Evolutionary conservation across 768 basidiomycete genomes (phyloP), one percentile per base, ranked within the genome.

Genomic region (Pleurotus tuoliensis): DNA sequence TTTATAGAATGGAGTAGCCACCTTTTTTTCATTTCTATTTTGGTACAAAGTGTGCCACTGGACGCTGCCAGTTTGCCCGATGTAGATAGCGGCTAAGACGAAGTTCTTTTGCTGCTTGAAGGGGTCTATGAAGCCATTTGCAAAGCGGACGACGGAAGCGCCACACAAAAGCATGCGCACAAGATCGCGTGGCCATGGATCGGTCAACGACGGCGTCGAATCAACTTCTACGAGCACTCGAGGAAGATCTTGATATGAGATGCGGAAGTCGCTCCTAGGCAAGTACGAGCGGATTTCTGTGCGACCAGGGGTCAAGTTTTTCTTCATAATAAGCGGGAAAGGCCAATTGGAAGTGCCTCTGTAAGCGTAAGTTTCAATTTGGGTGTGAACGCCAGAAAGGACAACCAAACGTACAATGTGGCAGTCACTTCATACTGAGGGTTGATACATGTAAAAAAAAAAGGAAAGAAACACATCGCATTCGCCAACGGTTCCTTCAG

Each of bases 81-180:
- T n/a, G 30, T n/a, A 56, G 30, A 56, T 37, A 27, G 16, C 45
- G 15, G 16, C 20, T 16, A 56, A 38, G 24, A 56, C 44, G n/a
- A 56, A 56, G 3, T 24, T 48, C 24, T 49, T 49, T 15, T 49
- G 25, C 20, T 8, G 13, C 8, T 49, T 49, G 25, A 38, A 47
- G 15, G 18, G n/a, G 11, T 56, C 30, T 9, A 56, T 7, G 27
- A 30, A 50, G n/a, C n/a, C 12, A 24, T 56, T 56, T 15, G 46
- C 56, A 18, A 56, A 50, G 25, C 56, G 56, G n/a, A 56, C 56
- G 22, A 56, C 18, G 24, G 24, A 24, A 24, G 56, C 56, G 22
- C 50, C 56, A 4, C 5, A 24, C 27, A 56, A 41, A 15, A 56
- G 34, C 56, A 56, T 56, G 18, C 56, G 24, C 6, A 51, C 22